A percentile compares a stretch with the other conserved stretches of the same genome.
Evolutionary conservation across 768 basidiomycete genomes (phyloP).

Genomic region (Butyriboletus loyo): DNA sequence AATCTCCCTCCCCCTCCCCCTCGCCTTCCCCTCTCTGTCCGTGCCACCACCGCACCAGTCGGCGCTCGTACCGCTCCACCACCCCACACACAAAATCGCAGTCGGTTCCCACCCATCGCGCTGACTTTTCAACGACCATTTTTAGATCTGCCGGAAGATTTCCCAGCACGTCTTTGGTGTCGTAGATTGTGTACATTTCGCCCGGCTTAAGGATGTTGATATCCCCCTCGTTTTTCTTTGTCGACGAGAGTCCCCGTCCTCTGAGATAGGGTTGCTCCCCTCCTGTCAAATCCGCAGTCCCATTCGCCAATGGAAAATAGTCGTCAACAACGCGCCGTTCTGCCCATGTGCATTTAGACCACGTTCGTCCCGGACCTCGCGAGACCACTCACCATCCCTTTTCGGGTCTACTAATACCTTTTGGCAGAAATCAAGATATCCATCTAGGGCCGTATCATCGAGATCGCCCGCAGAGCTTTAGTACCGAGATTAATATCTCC

Average conservation of each 20-base stretch:
- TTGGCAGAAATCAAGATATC: constrained; percentile 66
- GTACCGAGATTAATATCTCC: neutral
- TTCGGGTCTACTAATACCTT: constrained; percentile 42
- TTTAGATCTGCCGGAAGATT: constrained; percentile 49
- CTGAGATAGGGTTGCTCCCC: neutral
- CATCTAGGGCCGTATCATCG: constrained; percentile 51
- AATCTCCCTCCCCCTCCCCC: constrained; percentile 10
- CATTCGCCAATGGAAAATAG: constrained; percentile 39
- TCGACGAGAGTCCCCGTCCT: constrained; percentile 11
- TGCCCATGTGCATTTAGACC: constrained; percentile 14
- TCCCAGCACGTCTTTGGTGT: constrained; percentile 65
- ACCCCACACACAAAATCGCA: constrained; percentile 50
- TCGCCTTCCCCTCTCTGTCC: constrained; percentile 3
- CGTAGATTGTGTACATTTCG: constrained; percentile 60
- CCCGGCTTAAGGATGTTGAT: constrained; percentile 46
- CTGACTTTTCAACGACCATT: constrained; percentile 49
- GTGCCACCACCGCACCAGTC: constrained; percentile 52
- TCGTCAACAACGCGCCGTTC: constrained; percentile 34
- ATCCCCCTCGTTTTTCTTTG: constrained; percentile 3
- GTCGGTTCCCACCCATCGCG: constrained; percentile 53
- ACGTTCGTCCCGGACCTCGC: constrained; percentile 11
- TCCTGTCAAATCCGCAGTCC: neutral
- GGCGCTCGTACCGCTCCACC: constrained; percentile 64
- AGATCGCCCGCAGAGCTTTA: constrained; percentile 54
- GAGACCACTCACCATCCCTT: constrained; percentile 23